Conservation (phyloP, 768 basidiomycete genomes). For the Kwoniella pini region DNA sequence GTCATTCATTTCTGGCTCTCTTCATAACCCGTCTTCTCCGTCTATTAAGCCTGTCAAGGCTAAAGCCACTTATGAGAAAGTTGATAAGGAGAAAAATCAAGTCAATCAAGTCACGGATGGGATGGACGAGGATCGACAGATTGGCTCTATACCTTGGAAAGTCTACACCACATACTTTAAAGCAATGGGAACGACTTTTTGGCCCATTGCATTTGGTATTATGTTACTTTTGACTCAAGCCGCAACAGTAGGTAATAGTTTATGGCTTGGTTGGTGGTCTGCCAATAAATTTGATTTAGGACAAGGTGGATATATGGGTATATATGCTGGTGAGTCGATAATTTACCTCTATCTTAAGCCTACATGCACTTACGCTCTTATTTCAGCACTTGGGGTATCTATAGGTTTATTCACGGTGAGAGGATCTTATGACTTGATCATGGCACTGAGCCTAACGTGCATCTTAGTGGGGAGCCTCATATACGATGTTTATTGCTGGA, state of each 20-base stretch:
- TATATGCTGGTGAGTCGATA: conserved; percentile 57
- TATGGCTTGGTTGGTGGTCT: conserved; percentile 77
- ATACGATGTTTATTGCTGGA: conserved; percentile 43
- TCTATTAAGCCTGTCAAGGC: conserved; percentile 3
- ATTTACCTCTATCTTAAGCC: no score
- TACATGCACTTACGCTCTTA: no score
- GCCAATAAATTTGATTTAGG: conserved; percentile 61
- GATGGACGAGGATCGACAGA: conserved; percentile 62
- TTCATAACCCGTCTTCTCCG: conserved; percentile 61
- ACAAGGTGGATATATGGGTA: conserved; percentile 69
- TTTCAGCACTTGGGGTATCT: conserved; percentile 32
- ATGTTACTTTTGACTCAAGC: conserved; percentile 60
- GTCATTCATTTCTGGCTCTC: conserved; percentile 51
- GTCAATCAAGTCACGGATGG: conserved; percentile 29
- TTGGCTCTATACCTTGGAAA: conserved; percentile 59
- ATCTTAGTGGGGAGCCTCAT: conserved; percentile 35
- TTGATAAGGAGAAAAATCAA: background rate
- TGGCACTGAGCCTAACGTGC: background rate
- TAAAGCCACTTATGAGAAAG: background rate
- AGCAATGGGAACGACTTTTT: conserved; percentile 60
- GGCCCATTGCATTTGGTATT: conserved; percentile 58
- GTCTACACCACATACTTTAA: conserved; percentile 61
- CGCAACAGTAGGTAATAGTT: conserved; percentile 63
- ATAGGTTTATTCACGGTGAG: conserved; percentile 31
- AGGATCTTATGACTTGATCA: background rate